Conservation (phyloP, 768 basidiomycete species). For the Tricholoma saponaceum region DNA sequence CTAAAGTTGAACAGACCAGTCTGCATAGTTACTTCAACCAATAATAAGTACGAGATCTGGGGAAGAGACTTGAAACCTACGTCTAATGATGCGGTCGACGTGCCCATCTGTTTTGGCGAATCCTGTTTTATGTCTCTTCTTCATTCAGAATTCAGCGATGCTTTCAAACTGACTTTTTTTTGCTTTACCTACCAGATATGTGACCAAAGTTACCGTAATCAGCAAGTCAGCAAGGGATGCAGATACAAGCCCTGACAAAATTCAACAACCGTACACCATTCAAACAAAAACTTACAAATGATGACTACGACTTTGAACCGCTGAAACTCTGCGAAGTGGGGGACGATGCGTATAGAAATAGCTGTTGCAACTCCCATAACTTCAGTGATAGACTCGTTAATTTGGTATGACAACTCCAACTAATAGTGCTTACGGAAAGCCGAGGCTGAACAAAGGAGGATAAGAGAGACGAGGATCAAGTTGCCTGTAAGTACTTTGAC, state of each 20-base stretch:
- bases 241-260: conserved; percentile 31
- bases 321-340: conserved; percentile 19
- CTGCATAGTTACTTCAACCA: conserved; percentile 26
- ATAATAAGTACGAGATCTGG: neutral
- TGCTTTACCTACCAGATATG: conserved; percentile 28
- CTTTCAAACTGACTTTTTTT: neutral
- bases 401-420: neutral
- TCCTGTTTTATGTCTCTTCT: conserved; percentile 35
- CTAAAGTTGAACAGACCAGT: conserved; percentile 21
- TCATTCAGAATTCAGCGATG: neutral
- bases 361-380: conserved; percentile 22
- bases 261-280: neutral
- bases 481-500: conserved; percentile 20
- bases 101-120: conserved; percentile 33
- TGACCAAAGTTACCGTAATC: conserved; percentile 35
- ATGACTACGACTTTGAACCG: conserved; percentile 20
- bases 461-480: conserved; percentile 7
- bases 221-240: conserved; percentile 33
- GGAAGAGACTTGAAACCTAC: conserved; percentile 13
- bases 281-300: conserved; percentile 8
- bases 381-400: neutral
- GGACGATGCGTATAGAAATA: conserved; percentile 14
- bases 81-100: conserved; percentile 35
- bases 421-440: conserved; percentile 13
- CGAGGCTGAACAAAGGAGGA: conserved; percentile 7